phyloP scores from a whole-genome alignment of 1,284 basidiomycete species.

The Sporisorium scitamineum region DNA sequence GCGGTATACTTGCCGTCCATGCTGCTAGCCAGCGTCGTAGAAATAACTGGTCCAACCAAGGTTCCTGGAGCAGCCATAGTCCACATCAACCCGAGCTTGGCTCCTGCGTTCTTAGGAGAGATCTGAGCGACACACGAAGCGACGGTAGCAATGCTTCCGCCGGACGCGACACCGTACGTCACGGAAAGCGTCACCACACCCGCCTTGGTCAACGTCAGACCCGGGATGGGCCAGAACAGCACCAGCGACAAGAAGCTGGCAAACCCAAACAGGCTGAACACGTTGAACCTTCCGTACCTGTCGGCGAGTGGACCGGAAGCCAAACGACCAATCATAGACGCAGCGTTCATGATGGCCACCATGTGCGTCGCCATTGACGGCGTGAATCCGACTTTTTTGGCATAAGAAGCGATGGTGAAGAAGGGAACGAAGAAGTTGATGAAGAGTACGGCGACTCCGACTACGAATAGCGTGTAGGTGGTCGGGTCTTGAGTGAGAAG shows the following conservation, averaged over 20 bases:
- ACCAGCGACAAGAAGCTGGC: constrained; percentile 26
- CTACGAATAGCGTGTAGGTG: constrained; percentile 39
- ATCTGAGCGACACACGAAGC: constrained; percentile 40
- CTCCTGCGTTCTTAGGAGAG: constrained; percentile 24
- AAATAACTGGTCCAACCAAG: constrained; percentile 44
- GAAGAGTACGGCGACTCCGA: constrained; percentile 35
- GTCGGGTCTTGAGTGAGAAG: constrained; percentile 22
- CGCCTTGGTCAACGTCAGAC: constrained; percentile 39
- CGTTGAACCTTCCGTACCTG: constrained; percentile 44
- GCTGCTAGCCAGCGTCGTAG: constrained; percentile 27
- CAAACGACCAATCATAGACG: constrained; percentile 38
- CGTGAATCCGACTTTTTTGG: constrained; percentile 30
- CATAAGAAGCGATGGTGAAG: constrained; percentile 48
- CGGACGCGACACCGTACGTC: constrained; percentile 38
- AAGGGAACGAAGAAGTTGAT: constrained; percentile 55
- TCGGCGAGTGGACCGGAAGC: constrained; percentile 37
- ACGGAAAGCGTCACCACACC: constrained; percentile 30
- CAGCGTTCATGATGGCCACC: constrained; percentile 48
- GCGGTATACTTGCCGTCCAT: constrained; percentile 37
- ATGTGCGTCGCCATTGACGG: constrained; percentile 36
- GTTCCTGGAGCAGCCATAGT: constrained; percentile 40
- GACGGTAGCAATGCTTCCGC: constrained; percentile 43
- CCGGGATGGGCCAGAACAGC: constrained; percentile 44
- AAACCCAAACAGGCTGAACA: constrained; percentile 29
- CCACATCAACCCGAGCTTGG: constrained; percentile 41